Base-by-base conservation (phyloP, 345 rosid species). In the Acer yangbiense region DNA sequence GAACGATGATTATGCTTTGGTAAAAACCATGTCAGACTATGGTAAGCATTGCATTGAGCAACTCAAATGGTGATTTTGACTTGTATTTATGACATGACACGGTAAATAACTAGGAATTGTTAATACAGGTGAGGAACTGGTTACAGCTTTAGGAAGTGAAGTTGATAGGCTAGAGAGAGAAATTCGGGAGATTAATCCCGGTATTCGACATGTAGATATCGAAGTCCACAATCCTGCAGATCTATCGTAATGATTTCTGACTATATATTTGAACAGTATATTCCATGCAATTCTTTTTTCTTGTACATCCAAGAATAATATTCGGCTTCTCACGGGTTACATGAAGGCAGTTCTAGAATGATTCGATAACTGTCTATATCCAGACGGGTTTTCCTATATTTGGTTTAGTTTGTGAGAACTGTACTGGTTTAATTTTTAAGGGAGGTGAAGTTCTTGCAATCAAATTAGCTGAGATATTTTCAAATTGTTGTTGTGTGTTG, bases 101-200 rank as follows among this genome's bases (percentile, higher is more conserved):
- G 73, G 21, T 71, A 14, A 23, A 18, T 61, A 71, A 11, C 10
- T 13, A 60, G 25, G 65, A 57, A 61, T 27, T 65, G 20, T 32
- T 2, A 29, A 58, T 84, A 80, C 88, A 93, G 99, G 99, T 67
- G 99, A 96, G 88, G 99, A 96, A 84, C 93, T 96, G 46, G 99
- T 96, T 23, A 94, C 96, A 48, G 99, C 98, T 75, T 88, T 96
- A 81, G 99, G 99, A 71, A 88, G 97, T 12, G 99, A 96, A 86
- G 99, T 96, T n/a, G 97, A 92, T 74, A 84, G 99, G 86, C 92
- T 96, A 16, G 99, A 96, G 81, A 90, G 86, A 80, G 97, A 96
- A 87, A 96, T 96, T 50, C 98, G 91, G 68, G 97, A 92, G 69
- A 94, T 96, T 78, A 98, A 94, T 76, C 99, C 99, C 0, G 99